phyloP scores from a whole-genome alignment of 2,329 filamentous ascomycete genomes.

The Neonectria hederae region DNA sequence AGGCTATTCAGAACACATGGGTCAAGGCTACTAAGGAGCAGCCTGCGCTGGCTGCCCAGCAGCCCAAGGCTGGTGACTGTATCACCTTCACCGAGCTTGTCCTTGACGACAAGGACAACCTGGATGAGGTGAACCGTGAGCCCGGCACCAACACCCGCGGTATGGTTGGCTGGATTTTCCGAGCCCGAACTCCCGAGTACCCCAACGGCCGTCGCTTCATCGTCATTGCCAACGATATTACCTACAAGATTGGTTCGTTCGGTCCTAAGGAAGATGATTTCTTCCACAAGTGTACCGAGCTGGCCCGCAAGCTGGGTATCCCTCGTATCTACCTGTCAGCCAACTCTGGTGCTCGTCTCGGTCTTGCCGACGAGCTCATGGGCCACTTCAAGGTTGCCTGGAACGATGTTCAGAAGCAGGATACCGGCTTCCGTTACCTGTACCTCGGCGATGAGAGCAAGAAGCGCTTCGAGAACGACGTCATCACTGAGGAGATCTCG shows the following conservation, averaged over 20 bases:
- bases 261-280: slow-evolving; percentile 96
- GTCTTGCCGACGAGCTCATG: slow-evolving; percentile 95
- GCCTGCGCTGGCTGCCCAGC: slow-evolving; percentile 77
- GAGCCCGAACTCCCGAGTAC: slow-evolving; percentile 94
- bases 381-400: slow-evolving; percentile 97
- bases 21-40: slow-evolving; percentile 77
- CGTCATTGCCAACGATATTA: slow-evolving; percentile 98
- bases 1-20: slow-evolving; percentile 98
- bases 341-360: slow-evolving; percentile 97
- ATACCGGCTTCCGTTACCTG: slow-evolving; percentile 94
- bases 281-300: slow-evolving; percentile 98
- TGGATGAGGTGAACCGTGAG: slow-evolving; percentile 93
- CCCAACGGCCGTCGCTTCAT: slow-evolving; percentile 91
- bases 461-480: slow-evolving; percentile 80
- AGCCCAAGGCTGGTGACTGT: slow-evolving; percentile 87
- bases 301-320: slow-evolving; percentile 92
- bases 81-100: slow-evolving; percentile 95
- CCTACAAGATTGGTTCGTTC: slow-evolving; percentile 98
- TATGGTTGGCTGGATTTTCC: slow-evolving; percentile 99
- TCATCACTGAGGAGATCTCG: slow-evolving; percentile 82
- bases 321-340: slow-evolving; percentile 97
- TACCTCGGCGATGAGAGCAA: slow-evolving; percentile 90
- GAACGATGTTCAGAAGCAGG: slow-evolving; percentile 84
- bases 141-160: slow-evolving; percentile 95
- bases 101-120: slow-evolving; percentile 89